phyloP scores from a whole-genome alignment of 2,329 filamentous ascomycete genomes.

The Calonectria pteridis region DNA sequence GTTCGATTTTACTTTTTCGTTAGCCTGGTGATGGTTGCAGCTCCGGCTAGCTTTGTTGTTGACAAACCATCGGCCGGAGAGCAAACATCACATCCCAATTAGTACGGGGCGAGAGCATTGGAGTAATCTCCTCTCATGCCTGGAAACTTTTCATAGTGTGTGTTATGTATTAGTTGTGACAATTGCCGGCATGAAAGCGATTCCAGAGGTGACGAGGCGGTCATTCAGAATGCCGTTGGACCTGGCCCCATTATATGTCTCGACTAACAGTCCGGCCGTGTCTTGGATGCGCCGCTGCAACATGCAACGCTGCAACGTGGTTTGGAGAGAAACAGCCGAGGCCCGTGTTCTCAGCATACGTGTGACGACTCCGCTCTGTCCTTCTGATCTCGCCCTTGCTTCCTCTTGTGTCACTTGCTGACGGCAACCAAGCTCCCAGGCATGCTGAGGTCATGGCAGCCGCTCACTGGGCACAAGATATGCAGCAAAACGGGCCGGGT shows the following conservation, averaged over 20 bases:
- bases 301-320: conserved; percentile 22
- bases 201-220: conserved; percentile 17
- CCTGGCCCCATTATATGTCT: conserved; percentile 1
- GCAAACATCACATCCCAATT: conserved; percentile 33
- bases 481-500: background rate
- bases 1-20: conserved; percentile 18
- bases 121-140: conserved; percentile 28
- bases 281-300: conserved; percentile 22
- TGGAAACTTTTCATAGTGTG: background rate
- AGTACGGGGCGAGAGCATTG: conserved; percentile 11
- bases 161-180: conserved; percentile 6
- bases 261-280: conserved; percentile 13
- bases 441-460: background rate
- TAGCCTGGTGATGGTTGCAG: background rate
- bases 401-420: background rate
- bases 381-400: background rate
- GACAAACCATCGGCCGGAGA: background rate
- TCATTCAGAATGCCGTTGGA: conserved; percentile 6
- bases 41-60: conserved; percentile 1
- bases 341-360: background rate
- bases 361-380: background rate
- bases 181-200: conserved; percentile 1
- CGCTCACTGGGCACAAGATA: background rate
- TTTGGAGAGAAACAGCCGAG: background rate
- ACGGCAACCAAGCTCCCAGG: background rate